phyloP scores from a whole-genome alignment of 805 yeast species.

The Candida caryicola region DNA sequence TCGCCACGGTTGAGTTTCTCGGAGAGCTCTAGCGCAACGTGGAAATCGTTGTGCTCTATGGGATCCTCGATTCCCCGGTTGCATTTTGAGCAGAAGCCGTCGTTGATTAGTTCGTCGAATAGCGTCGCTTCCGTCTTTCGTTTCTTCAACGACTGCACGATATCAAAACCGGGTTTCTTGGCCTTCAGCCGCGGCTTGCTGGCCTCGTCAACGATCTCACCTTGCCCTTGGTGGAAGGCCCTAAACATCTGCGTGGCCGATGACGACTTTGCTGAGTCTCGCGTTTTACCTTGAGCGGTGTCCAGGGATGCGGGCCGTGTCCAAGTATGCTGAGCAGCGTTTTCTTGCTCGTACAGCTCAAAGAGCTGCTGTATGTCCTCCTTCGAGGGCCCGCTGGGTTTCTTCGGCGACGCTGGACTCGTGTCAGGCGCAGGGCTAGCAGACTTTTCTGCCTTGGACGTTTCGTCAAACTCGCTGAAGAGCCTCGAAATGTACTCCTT shows the following conservation, averaged over 20 bases:
- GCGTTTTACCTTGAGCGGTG: neutral
- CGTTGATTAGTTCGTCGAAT: constrained; percentile 16
- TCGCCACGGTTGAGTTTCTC: constrained; percentile 31
- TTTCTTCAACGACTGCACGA: constrained; percentile 7
- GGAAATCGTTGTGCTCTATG: constrained; percentile 55
- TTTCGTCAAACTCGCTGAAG: constrained; percentile 13
- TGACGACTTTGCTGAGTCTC: too few relatives aligned
- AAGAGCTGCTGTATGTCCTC: constrained; percentile 23
- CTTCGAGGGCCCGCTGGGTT: constrained; percentile 3
- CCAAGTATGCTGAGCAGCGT: constrained; percentile 6
- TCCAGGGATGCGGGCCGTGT: neutral
- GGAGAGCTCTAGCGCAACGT: constrained; percentile 50
- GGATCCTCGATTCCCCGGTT: constrained; percentile 25
- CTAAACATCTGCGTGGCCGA: constrained; percentile 27
- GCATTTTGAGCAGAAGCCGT: constrained; percentile 28
- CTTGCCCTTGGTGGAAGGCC: constrained; percentile 17
- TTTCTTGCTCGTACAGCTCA: constrained; percentile 14
- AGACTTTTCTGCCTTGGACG: neutral
- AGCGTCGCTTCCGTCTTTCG: constrained; percentile 7
- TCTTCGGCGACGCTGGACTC: constrained; percentile 5
- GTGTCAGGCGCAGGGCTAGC: neutral
- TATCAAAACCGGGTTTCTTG: constrained; percentile 7
- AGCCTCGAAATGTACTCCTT: constrained; percentile 27
- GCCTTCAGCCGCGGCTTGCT: neutral
- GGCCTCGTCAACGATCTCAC: too few relatives aligned